Evolutionary conservation across 805 yeast species (phyloP).

Genomic region (Pichia cabralensis): DNA sequence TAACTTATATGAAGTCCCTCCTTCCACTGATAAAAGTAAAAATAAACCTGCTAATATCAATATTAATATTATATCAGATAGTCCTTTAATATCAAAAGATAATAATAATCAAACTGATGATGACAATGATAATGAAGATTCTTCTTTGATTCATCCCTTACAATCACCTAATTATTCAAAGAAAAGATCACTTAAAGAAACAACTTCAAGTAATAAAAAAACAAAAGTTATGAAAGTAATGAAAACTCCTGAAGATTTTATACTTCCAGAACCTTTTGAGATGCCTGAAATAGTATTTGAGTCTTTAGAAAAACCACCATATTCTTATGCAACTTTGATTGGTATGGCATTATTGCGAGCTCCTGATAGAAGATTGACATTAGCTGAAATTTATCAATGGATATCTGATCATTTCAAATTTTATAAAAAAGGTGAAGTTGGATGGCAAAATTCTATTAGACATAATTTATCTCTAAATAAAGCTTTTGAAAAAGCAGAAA

Average conservation of each 20-base stretch:
- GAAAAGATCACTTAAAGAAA: constrained; percentile 8
- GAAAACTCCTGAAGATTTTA: constrained; percentile 22
- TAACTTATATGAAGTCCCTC: constrained; percentile 16
- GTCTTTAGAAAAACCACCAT: constrained; percentile 68
- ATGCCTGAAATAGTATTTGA: constrained; percentile 40
- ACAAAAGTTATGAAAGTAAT: too few species aligned
- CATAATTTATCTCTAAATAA: constrained; percentile 89
- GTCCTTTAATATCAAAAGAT: constrained; percentile 5
- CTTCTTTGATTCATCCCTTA: not conserved
- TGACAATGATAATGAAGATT: constrained; percentile 5
- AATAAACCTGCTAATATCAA: constrained; percentile 1
- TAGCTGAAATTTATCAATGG: constrained; percentile 87
- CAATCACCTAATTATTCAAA: constrained; percentile 8
- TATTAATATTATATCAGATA: constrained; percentile 6
- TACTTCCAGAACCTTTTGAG: constrained; percentile 28
- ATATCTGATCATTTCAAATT: constrained; percentile 76
- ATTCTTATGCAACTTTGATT: constrained; percentile 85
- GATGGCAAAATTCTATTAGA: constrained; percentile 97
- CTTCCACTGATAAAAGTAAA: not conserved
- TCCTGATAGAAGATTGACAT: constrained; percentile 58
- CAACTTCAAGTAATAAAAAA: constrained; percentile 10
- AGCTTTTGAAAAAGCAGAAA: constrained; percentile 83
- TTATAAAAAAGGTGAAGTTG: constrained; percentile 76
- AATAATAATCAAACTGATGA: too few species aligned
- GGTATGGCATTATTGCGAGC: constrained; percentile 88